These are phyloP conservation scores for Zygosaccharomyces pseudobailii DNA, from an alignment of 1,139 yeast species.

Conservation along the genomic window DNA sequence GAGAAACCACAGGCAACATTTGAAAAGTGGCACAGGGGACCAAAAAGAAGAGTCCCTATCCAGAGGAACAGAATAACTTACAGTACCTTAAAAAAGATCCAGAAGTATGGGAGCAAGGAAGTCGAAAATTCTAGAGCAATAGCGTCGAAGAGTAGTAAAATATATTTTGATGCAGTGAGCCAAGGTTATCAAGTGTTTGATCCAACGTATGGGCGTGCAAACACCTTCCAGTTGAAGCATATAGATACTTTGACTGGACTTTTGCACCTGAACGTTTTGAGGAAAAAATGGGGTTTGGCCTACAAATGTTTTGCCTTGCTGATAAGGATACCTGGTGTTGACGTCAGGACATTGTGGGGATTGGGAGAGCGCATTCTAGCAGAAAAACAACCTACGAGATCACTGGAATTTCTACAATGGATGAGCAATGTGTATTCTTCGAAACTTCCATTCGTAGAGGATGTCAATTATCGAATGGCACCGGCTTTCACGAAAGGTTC, in stretches of 20 bases:
- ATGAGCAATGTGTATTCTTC: slow-evolving; percentile 28
- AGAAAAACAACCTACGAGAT: slow-evolving; percentile 13
- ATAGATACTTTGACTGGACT: slow-evolving; percentile 31
- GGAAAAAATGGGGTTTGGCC: slow-evolving; percentile 51
- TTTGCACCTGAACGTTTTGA: slow-evolving; percentile 39
- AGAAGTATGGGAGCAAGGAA: slow-evolving; percentile 16
- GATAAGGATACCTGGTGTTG: slow-evolving; percentile 45
- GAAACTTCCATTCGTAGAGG: slow-evolving; percentile 22
- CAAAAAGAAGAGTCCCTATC: slow-evolving; percentile 16
- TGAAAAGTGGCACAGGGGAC: slow-evolving; percentile 30
- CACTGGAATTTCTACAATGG: slow-evolving; percentile 32
- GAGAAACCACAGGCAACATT: slow-evolving; percentile 29
- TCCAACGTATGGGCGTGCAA: slow-evolving; percentile 8
- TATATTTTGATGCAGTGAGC: slow-evolving; percentile 21
- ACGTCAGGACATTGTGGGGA: slow-evolving; percentile 56
- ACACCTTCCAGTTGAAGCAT: slow-evolving; percentile 24
- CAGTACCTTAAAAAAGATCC: slow-evolving; percentile 16
- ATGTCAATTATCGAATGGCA: slow-evolving; percentile 20
- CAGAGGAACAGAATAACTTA: slow-evolving; percentile 18
- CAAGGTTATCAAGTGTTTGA: slow-evolving; percentile 22
- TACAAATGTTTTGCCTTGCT: slow-evolving; percentile 49
- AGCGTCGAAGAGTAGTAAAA: slow-evolving; percentile 18
- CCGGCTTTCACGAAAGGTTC: slow-evolving; percentile 39
- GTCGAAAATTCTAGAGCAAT: slow-evolving; percentile 17
- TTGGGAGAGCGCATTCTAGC: slow-evolving; percentile 46